Evolutionary conservation across 1,139 yeast species (phyloP).

Genomic region (Kazachstania sp.): DNA sequence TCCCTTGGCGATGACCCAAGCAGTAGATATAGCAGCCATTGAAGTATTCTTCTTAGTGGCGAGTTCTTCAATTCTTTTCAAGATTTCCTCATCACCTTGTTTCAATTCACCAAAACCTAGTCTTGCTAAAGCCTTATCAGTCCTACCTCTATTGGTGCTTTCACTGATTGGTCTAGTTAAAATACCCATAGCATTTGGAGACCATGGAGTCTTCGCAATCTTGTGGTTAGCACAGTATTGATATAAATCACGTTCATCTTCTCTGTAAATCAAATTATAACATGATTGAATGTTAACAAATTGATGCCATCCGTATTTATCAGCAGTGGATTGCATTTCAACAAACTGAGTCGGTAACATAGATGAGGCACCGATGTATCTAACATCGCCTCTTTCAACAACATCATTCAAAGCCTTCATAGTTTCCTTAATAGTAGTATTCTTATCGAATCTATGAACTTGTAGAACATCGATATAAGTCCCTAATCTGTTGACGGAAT

Average conservation of each 20-base stretch:
- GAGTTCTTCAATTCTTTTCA: no score
- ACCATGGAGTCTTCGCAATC: no score
- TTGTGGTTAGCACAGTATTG: no score
- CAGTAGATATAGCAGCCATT: no score
- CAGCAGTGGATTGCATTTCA: slow-evolving; percentile 39
- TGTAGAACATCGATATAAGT: slow-evolving; percentile 33
- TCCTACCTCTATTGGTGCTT: no score
- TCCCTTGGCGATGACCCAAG: no score
- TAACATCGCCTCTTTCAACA: slow-evolving; percentile 35
- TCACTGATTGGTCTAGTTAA: no score
- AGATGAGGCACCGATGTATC: slow-evolving; percentile 45
- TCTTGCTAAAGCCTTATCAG: no score
- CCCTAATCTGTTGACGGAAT: slow-evolving; percentile 37
- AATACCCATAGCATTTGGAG: no score
- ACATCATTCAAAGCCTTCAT: slow-evolving; percentile 44
- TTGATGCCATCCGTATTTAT: slow-evolving; percentile 39
- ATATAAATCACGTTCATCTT: slow-evolving; percentile 45
- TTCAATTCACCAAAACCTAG: no score
- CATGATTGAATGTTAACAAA: slow-evolving; percentile 45
- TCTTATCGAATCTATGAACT: slow-evolving; percentile 39
- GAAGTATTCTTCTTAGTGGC: no score
- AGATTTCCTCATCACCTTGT: no score
- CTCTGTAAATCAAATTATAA: slow-evolving; percentile 42
- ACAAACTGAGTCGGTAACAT: slow-evolving; percentile 41
- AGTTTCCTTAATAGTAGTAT: slow-evolving; percentile 38